Evolutionary conservation across 768 basidiomycete species (phyloP).

Genomic region (Naematelia encephala): DNA sequence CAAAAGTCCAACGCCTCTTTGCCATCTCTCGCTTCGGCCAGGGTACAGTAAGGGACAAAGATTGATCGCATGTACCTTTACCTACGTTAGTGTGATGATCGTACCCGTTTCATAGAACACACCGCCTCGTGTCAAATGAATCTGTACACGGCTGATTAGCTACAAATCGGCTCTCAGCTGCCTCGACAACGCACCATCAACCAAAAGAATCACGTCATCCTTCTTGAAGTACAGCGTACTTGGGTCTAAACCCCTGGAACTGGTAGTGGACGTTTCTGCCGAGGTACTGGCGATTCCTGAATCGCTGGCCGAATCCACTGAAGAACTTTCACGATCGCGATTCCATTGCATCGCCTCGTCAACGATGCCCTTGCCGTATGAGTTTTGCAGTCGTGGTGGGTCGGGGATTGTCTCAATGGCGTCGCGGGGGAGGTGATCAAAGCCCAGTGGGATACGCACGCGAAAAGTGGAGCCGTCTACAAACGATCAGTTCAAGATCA

Average conservation of each 20-base stretch:
- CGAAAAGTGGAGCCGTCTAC: slow-evolving; percentile 50
- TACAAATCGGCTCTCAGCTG: no score
- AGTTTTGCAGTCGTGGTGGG: neutral
- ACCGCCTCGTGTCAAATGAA: slow-evolving; percentile 27
- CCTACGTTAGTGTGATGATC: no score
- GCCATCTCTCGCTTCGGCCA: slow-evolving; percentile 49
- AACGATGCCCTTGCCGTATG: slow-evolving; percentile 51
- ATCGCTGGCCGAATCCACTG: slow-evolving; percentile 27
- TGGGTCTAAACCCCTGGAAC: slow-evolving; percentile 47
- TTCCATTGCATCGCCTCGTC: slow-evolving; percentile 53
- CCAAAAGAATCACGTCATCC: slow-evolving; percentile 48
- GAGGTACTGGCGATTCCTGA: slow-evolving; percentile 26
- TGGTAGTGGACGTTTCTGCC: slow-evolving; percentile 20
- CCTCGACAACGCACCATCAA: slow-evolving; percentile 37
- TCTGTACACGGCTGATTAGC: no score
- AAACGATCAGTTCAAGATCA: slow-evolving; percentile 8
- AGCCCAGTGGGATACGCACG: slow-evolving; percentile 47
- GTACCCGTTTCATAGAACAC: no score
- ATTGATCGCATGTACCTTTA: slow-evolving; percentile 36
- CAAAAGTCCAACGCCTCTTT: slow-evolving; percentile 41
- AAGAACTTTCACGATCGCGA: slow-evolving; percentile 22
- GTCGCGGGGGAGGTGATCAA: slow-evolving; percentile 47
- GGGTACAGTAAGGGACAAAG: slow-evolving; percentile 47
- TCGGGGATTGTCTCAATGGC: slow-evolving; percentile 29
- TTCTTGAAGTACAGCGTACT: slow-evolving; percentile 50